Conservation (phyloP, 2,329 filamentous ascomycete species). For the Aspergillus fijiensis region DNA sequence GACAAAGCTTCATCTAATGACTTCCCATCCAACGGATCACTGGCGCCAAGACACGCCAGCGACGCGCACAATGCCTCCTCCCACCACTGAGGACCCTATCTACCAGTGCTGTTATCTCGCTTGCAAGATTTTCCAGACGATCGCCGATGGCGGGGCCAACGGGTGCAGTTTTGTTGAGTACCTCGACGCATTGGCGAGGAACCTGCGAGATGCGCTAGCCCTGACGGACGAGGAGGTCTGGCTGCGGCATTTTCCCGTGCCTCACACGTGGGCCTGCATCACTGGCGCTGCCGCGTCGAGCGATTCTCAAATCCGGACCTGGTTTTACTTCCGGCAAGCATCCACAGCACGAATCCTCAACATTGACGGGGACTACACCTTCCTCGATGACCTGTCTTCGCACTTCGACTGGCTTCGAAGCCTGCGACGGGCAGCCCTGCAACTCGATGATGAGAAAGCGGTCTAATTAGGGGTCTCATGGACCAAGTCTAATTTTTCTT, state of each 20-base stretch:
- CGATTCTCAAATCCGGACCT: not conserved
- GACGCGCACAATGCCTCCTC: no score
- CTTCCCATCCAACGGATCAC: no score
- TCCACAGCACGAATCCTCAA: not conserved
- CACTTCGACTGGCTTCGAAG: not conserved
- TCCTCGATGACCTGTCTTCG: no score
- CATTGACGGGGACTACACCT: not conserved
- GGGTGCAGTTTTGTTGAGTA: not conserved
- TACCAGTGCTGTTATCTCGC: conserved; percentile 6
- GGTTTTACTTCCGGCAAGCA: conserved; percentile 1
- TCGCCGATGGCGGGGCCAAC: not conserved
- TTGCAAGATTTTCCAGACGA: not conserved
- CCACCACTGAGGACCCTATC: not conserved
- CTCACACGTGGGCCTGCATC: not conserved
- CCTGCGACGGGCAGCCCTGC: not conserved
- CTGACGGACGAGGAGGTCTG: not conserved
- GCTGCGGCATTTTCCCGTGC: not conserved
- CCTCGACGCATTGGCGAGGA: not conserved
- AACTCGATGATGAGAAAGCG: not conserved
- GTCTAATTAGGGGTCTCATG: not conserved
- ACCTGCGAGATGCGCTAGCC: not conserved
- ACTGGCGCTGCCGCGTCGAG: not conserved
- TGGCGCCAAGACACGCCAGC: no score
- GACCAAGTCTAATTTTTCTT: not conserved
- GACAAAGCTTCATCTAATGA: no score